Conservation (phyloP, 768 basidiomycete species). For the Boletus eberwhitei region DNA sequence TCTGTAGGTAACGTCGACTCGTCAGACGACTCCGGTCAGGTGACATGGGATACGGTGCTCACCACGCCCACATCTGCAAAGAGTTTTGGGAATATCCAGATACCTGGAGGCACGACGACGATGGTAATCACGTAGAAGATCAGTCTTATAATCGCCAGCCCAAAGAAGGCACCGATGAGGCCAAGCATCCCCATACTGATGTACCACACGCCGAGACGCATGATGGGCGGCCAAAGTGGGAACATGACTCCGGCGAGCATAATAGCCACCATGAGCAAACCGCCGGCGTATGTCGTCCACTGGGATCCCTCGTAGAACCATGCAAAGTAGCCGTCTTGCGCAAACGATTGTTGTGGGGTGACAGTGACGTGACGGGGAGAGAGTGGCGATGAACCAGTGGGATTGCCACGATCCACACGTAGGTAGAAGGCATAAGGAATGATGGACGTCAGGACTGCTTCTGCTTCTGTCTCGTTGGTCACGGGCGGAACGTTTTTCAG, state of each 20-base stretch:
- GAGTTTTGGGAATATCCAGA: constrained; percentile 98
- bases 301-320: constrained; percentile 98
- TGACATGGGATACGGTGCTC: constrained; percentile 36
- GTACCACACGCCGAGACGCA: constrained; percentile 96
- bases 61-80: constrained; percentile 99
- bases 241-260: constrained; percentile 99
- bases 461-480: constrained; percentile 73
- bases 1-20: constrained; percentile 42
- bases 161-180: constrained; percentile 88
- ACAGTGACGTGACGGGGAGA: constrained; percentile 71
- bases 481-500: constrained; percentile 75
- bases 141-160: constrained; percentile 81
- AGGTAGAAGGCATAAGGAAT: constrained; percentile 91
- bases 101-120: constrained; percentile 81
- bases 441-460: constrained; percentile 58
- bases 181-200: constrained; percentile 85
- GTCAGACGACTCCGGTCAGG: not conserved
- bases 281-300: constrained; percentile 89
- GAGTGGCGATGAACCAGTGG: constrained; percentile 47
- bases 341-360: constrained; percentile 76
- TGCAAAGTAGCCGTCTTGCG: constrained; percentile 81
- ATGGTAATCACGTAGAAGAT: constrained; percentile 95
- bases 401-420: constrained; percentile 75
- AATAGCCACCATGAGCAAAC: constrained; percentile 84
- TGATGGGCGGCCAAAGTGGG: constrained; percentile 93